phyloP scores from a whole-genome alignment of 192 early-diverging fungal species.

The Podila epigama region DNA sequence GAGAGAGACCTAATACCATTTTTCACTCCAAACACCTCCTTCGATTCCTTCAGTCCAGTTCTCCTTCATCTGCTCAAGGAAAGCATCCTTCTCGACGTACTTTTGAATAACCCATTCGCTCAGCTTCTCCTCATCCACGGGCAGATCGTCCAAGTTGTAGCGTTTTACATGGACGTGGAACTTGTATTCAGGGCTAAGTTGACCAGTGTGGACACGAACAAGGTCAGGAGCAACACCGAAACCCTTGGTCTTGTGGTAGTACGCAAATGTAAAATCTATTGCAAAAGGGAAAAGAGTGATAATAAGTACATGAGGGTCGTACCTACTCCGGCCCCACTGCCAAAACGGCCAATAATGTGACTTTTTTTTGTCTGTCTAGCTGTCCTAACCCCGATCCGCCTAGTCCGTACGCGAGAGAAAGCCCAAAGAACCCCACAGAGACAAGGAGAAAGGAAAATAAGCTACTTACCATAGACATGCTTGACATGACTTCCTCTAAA shows the following conservation, averaged over 20 bases:
- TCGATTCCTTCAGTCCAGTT: slow-evolving; percentile 56
- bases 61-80: slow-evolving; percentile 69
- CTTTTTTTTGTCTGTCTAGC: background rate
- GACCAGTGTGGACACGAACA: slow-evolving; percentile 55
- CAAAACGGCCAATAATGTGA: slow-evolving; percentile 8
- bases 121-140: slow-evolving; percentile 74
- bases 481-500: slow-evolving; percentile 62
- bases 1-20: slow-evolving; percentile 11
- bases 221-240: slow-evolving; percentile 60
- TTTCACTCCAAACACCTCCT: slow-evolving; percentile 45
- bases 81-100: slow-evolving; percentile 87
- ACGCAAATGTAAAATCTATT: slow-evolving; percentile 61
- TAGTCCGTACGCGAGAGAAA: too few species aligned
- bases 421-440: background rate
- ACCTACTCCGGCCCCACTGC: background rate
- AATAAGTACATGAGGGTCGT: background rate
- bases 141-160: slow-evolving; percentile 72
- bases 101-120: slow-evolving; percentile 75
- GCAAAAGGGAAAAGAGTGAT: background rate
- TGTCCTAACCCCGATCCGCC: too few species aligned
- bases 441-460: background rate
- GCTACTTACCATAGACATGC: slow-evolving; percentile 62
- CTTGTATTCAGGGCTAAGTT: slow-evolving; percentile 59
- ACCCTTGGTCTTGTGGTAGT: slow-evolving; percentile 51
- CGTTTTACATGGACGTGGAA: slow-evolving; percentile 87